phyloP scores from a whole-genome alignment of 768 basidiomycete species.

The Aureoboletus auriporus region DNA sequence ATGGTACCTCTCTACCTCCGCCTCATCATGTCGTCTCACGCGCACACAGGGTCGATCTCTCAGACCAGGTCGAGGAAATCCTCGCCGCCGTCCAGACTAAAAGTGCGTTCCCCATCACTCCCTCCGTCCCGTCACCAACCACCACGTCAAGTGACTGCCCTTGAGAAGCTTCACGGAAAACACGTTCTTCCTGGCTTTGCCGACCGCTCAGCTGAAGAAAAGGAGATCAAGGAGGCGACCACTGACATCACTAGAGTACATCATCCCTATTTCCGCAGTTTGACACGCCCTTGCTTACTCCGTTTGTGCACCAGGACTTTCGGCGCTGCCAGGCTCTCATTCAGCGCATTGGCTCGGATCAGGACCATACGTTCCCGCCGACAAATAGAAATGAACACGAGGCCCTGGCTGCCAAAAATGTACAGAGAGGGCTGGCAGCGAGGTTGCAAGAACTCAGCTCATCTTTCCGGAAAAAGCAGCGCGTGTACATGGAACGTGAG shows the following conservation, averaged over 20 bases:
- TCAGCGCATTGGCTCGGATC: conserved; percentile 62
- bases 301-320: conserved; percentile 28
- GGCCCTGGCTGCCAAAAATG: conserved; percentile 79
- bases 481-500: conserved; percentile 97
- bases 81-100: conserved; percentile 66
- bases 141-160: conserved; percentile 58
- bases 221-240: conserved; percentile 85
- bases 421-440: conserved; percentile 93
- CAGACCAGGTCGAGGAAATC: conserved; percentile 84
- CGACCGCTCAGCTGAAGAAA: conserved; percentile 90
- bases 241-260: conserved; percentile 83
- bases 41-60: conserved; percentile 76
- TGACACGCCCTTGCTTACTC: conserved; percentile 12
- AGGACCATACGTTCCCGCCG: conserved; percentile 64
- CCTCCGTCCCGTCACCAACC: conserved; percentile 11
- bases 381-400: conserved; percentile 45
- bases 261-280: conserved; percentile 9
- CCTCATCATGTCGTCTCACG: conserved; percentile 11
- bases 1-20: conserved; percentile 53
- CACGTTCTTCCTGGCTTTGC: conserved; percentile 95
- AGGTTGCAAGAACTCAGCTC: conserved; percentile 92
- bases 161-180: conserved; percentile 95
- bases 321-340: conserved; percentile 45
- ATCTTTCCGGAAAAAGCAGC: conserved; percentile 94
- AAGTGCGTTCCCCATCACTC: conserved; percentile 49